These are phyloP conservation scores for Penicillium paneum DNA, from an alignment of 2,329 filamentous ascomycete genomes.

Conservation along the genomic window DNA sequence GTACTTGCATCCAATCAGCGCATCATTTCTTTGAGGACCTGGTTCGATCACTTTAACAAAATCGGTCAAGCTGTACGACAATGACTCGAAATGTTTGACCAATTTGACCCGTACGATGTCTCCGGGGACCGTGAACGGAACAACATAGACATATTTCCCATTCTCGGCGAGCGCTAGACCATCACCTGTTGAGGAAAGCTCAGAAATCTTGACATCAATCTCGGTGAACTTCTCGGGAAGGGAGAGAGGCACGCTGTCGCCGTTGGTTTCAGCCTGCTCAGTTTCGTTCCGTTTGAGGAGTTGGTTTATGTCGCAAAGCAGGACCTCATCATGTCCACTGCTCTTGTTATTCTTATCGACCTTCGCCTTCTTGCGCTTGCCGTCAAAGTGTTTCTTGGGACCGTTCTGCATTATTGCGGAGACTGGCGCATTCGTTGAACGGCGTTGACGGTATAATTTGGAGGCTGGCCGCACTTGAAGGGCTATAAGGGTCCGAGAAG, in stretches of 20 bases:
- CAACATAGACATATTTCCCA: conserved; percentile 71
- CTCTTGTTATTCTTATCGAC: conserved; percentile 58
- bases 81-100: conserved; percentile 63
- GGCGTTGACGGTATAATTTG: conserved; percentile 5
- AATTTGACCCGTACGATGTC: conserved; percentile 77
- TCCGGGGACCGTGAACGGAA: conserved; percentile 84
- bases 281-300: conserved; percentile 35
- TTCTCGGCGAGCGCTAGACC: conserved; percentile 72
- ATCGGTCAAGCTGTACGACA: conserved; percentile 74
- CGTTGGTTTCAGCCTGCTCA: conserved; percentile 26
- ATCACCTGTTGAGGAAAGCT: conserved; percentile 88
- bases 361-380: conserved; percentile 48
- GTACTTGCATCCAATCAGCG: conserved; percentile 76
- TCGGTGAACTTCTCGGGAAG: conserved; percentile 69
- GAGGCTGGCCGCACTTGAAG: conserved; percentile 8
- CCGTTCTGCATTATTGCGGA: conserved; percentile 28
- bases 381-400: conserved; percentile 25
- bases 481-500: not conserved
- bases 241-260: conserved; percentile 21
- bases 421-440: conserved; percentile 20
- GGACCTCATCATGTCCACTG: conserved; percentile 64
- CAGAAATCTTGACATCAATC: conserved; percentile 74
- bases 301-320: conserved; percentile 59
- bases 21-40: conserved; percentile 72
- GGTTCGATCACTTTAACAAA: conserved; percentile 73